Conservation (phyloP, 2,329 filamentous ascomycete genomes). For the Atkinsonella texensis region DNA sequence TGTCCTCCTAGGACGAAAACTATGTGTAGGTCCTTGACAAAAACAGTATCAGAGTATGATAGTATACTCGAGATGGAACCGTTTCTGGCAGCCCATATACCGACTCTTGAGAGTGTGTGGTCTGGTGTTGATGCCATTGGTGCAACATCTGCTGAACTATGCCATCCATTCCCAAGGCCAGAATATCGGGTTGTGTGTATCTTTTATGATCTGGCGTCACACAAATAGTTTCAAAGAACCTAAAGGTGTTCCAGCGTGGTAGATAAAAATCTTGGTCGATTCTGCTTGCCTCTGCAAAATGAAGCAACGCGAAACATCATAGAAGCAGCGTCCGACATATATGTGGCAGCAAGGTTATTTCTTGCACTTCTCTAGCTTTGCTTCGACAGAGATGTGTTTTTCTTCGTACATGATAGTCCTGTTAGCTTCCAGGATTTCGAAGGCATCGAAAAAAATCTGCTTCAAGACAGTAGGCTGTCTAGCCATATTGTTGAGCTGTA, state of each 20-base stretch:
- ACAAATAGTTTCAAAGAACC: constrained; percentile 13
- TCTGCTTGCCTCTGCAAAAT: constrained; percentile 12
- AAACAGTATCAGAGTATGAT: no score
- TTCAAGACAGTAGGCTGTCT: neutral
- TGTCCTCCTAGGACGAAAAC: no score
- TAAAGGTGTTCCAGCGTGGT: neutral
- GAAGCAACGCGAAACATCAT: constrained; percentile 10
- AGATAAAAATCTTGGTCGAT: neutral
- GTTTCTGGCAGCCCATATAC: neutral
- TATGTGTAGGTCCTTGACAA: no score
- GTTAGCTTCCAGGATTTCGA: constrained; percentile 12
- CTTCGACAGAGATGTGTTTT: constrained; percentile 11
- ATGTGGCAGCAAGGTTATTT: neutral
- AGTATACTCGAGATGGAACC: no score
- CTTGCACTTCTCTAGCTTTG: constrained; percentile 1
- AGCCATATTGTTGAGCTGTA: constrained; percentile 7
- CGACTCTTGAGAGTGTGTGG: neutral
- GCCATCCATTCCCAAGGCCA: constrained; percentile 6
- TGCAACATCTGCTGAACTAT: constrained; percentile 2
- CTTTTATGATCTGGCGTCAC: constrained; percentile 3
- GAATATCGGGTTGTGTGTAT: neutral
- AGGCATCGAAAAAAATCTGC: constrained; percentile 11
- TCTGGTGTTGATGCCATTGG: neutral
- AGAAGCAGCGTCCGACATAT: neutral
- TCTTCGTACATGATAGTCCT: constrained; percentile 14